phyloP scores from a whole-genome alignment of 208 protist genomes.

The Vickermania ingenoplastis region DNA sequence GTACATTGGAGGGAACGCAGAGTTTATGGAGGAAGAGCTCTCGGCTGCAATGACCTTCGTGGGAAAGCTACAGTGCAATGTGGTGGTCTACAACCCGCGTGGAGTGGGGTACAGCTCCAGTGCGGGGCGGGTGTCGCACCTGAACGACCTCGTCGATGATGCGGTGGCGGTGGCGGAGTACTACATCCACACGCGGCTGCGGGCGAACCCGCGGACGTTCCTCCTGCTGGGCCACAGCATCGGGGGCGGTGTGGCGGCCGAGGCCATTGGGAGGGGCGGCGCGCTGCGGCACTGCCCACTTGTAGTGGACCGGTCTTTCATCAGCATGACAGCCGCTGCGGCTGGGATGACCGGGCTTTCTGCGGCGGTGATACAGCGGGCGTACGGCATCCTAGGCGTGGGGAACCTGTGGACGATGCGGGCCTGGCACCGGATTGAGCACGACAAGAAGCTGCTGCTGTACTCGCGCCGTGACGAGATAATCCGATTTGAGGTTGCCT shows the following conservation, averaged over 20 bases:
- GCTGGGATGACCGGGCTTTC: not conserved
- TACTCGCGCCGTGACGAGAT: not conserved
- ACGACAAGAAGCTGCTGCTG: not conserved
- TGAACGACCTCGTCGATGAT: slow-evolving; percentile 63
- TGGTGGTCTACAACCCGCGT: slow-evolving; percentile 60
- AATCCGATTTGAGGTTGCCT: not conserved
- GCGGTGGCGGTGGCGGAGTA: slow-evolving; percentile 35
- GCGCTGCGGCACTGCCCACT: not conserved
- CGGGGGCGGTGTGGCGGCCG: slow-evolving; percentile 50
- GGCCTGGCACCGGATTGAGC: not conserved
- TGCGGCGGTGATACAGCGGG: not conserved
- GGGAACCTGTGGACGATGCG: not conserved
- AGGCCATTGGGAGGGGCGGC: slow-evolving; percentile 14
- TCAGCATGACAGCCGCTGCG: not conserved
- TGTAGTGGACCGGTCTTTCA: not conserved
- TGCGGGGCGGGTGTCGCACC: slow-evolving; percentile 34
- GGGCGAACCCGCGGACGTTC: slow-evolving; percentile 22
- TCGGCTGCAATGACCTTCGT: slow-evolving; percentile 17
- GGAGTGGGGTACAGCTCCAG: slow-evolving; percentile 55
- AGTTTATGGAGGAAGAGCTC: slow-evolving; percentile 56
- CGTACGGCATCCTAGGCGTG: not conserved
- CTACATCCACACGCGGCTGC: slow-evolving; percentile 13
- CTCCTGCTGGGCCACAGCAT: slow-evolving; percentile 81
- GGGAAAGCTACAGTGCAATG: slow-evolving; percentile 35
- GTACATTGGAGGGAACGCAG: slow-evolving; percentile 79